Percentiles rank a stretch among this genome's conserved stretches.
Conservation (phyloP, 208 protist genomes). For the Kentomonas sorsogonicus region DNA sequence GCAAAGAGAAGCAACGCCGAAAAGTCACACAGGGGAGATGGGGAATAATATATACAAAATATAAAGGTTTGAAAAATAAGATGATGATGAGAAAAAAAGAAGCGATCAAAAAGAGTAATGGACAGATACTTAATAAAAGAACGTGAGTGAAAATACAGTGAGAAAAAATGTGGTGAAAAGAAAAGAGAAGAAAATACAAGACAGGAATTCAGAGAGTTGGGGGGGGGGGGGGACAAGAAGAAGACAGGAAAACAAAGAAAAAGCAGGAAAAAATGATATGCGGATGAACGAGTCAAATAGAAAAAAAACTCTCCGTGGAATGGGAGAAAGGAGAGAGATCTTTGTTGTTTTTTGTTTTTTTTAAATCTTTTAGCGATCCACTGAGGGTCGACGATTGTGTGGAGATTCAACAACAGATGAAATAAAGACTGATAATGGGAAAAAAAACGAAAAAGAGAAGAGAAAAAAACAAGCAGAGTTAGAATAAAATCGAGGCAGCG, state of each 20-base stretch:
- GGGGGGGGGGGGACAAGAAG: neutral
- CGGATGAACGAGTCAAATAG: too few relatives aligned
- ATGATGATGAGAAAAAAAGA: too few relatives aligned
- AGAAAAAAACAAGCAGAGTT: neutral
- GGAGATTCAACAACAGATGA: neutral
- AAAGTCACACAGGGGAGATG: neutral
- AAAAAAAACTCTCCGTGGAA: too few relatives aligned
- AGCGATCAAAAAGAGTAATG: too few relatives aligned
- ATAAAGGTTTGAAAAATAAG: neutral
- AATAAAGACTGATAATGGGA: constrained; percentile 8
- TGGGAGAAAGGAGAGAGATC: too few relatives aligned
- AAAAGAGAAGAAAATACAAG: constrained; percentile 1
- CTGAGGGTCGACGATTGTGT: neutral
- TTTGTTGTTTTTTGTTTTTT: too few relatives aligned
- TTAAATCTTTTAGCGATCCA: too few relatives aligned
- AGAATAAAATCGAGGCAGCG: neutral
- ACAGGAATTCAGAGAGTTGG: neutral
- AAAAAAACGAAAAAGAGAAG: constrained; percentile 7
- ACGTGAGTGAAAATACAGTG: too few relatives aligned
- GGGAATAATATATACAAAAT: neutral
- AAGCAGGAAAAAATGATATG: constrained; percentile 8
- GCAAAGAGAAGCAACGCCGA: neutral
- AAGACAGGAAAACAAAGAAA: neutral
- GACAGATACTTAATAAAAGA: too few relatives aligned
- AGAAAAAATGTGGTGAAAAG: constrained; percentile 7